Base-by-base conservation (phyloP, 2,329 filamentous ascomycete genomes). In the Bipolaris sorokiniana region DNA sequence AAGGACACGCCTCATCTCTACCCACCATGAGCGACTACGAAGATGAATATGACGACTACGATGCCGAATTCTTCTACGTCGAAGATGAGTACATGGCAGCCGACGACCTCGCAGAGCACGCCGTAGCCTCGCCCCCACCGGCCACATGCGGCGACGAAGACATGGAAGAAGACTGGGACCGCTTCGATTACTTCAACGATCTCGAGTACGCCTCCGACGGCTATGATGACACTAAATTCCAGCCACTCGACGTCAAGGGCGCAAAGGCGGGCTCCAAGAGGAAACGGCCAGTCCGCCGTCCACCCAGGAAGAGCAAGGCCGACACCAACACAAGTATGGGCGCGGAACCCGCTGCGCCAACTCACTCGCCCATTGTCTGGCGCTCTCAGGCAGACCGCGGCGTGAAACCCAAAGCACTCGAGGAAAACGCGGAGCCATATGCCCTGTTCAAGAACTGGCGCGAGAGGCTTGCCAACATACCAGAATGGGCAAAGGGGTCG, bases 41-140 rank as follows among this genome's bases (percentile, higher is more conserved):
- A 59, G 73, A 77, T 51, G 71, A 76, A 51, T 71, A 72, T 60
- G 69, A 64, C 37, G 75, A 76, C 59, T 72, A 74, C 16, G 71
- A 74, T 48, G 77, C 76, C 38, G 79, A 81, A 5, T 82, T 78
- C 74, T 67, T 80, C 37, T 82, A 81, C 46, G 74, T 82, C 33
- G 80, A 82, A 53, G 80, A 82, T 33, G 78, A 78, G 47, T 73
- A 71, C 57, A 67, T 71, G 53, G 59, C 62, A 5, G 70, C 81
- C 74, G 81, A 83, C 59, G 81, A 82, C 58, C 78, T 83, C 13
- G 81, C 80, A 52, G 80, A 82, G 62, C 78, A 78, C 34, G 78
- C 77, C 38, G 70, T 82, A 5, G 69, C 79, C 23, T 80, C 79
- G 13, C 80, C 80, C 20, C 70, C 74, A 15, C 75, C 72, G 6